These are phyloP conservation scores for Termitomyces sp. DNA, from an alignment of 768 basidiomycete genomes.

Conservation along the genomic window DNA sequence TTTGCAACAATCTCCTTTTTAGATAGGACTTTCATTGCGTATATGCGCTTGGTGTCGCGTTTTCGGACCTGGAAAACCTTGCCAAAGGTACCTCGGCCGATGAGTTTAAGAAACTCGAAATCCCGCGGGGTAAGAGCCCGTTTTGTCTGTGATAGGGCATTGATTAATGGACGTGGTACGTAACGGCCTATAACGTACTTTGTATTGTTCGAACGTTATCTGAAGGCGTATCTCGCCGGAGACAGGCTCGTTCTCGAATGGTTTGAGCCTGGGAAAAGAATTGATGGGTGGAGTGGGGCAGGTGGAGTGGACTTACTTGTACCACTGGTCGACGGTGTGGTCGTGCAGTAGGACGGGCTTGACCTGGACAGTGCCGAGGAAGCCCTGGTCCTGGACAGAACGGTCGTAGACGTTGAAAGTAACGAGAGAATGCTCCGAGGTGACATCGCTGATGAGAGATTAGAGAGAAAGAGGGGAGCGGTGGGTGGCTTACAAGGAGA, in stretches of 20 bases:
- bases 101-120: conserved; percentile 98
- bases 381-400: conserved; percentile 73
- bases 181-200: conserved; percentile 46
- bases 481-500: conserved; percentile 76
- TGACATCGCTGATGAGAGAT: conserved; percentile 71
- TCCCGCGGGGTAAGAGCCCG: conserved; percentile 88
- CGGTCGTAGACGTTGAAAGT: conserved; percentile 92
- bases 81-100: conserved; percentile 97
- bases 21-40: conserved; percentile 98
- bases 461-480: conserved; percentile 1
- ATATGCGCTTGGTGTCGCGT: conserved; percentile 95
- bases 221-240: conserved; percentile 94
- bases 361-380: conserved; percentile 88
- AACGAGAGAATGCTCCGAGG: conserved; percentile 77
- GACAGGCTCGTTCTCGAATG: conserved; percentile 75
- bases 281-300: conserved; percentile 6
- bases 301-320: conserved; percentile 56
- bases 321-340: conserved; percentile 95
- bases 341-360: conserved; percentile 90
- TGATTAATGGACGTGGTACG: conserved; percentile 7
- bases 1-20: conserved; percentile 99
- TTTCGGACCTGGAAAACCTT: conserved; percentile 99
- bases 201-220: conserved; percentile 87
- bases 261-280: conserved; percentile 47
- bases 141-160: conserved; percentile 51